Evolutionary conservation across 2,329 filamentous ascomycete species (phyloP).

Genomic region (Verticillium nubilum): DNA sequence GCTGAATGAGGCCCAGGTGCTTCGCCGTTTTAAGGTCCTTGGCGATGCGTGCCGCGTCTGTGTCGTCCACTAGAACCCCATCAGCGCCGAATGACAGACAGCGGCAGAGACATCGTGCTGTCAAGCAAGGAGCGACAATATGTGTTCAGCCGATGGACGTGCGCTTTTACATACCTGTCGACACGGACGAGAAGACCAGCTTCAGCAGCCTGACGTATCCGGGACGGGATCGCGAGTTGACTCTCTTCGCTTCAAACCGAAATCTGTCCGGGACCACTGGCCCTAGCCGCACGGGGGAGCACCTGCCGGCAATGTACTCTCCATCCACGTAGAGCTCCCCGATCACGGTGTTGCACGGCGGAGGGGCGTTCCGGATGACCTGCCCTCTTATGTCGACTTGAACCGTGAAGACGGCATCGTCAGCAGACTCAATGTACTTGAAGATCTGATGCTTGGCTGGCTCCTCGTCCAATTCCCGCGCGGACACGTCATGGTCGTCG

Average conservation of each 20-base stretch:
- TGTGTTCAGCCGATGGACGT: not conserved
- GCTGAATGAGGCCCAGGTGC: slow-evolving; percentile 14
- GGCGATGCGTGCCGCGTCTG: slow-evolving; percentile 2
- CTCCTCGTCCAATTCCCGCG: not conserved
- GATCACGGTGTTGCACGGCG: slow-evolving; percentile 6
- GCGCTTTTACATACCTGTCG: slow-evolving; percentile 10
- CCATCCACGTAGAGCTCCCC: slow-evolving; percentile 14
- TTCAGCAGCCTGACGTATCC: slow-evolving; percentile 4
- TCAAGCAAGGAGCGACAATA: not conserved
- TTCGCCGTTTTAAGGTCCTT: slow-evolving; percentile 6
- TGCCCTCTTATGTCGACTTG: not conserved
- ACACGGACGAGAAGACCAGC: slow-evolving; percentile 14
- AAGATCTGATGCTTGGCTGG: not conserved
- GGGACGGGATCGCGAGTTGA: not conserved
- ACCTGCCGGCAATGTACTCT: not conserved
- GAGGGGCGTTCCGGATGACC: not conserved
- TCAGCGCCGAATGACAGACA: not conserved
- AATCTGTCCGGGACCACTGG: not conserved
- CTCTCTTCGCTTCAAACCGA: not conserved
- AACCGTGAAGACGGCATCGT: slow-evolving; percentile 13
- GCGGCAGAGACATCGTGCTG: no score
- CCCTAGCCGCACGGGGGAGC: not conserved
- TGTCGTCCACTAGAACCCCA: slow-evolving; percentile 8
- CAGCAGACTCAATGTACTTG: slow-evolving; percentile 16
- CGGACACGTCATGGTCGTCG: slow-evolving; percentile 7